Evolutionary conservation across 768 basidiomycete species (phyloP).

Genomic region (Suillus subaureus): DNA sequence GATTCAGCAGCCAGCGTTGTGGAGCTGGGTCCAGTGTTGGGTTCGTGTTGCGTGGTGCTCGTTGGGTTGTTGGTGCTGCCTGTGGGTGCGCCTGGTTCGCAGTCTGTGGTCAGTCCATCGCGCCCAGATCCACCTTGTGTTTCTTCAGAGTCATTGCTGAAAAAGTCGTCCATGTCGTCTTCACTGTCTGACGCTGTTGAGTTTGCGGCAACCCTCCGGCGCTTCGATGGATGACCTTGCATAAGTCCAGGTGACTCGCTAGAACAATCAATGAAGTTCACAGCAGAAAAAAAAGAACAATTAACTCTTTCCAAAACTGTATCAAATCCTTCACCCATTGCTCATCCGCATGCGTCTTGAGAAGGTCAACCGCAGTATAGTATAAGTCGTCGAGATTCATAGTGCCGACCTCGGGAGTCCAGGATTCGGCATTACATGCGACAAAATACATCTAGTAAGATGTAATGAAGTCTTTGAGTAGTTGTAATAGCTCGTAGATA

Average conservation of each 20-base stretch:
- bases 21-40: too few species aligned
- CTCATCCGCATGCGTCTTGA: not conserved
- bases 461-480: not conserved
- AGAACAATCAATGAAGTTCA: not conserved
- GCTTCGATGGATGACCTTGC: not conserved
- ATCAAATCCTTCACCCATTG: conserved; percentile 6
- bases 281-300: not conserved
- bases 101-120: too few species aligned
- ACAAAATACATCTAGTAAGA: conserved; percentile 3
- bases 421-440: not conserved
- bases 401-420: not conserved
- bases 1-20: too few species aligned
- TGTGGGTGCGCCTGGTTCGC: too few species aligned
- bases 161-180: conserved; percentile 6
- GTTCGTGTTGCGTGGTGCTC: too few species aligned
- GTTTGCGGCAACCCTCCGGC: not conserved
- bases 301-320: conserved; percentile 7
- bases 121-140: not conserved
- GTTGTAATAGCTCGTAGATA: not conserved
- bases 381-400: conserved; percentile 3
- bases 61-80: too few species aligned
- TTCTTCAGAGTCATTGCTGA: not conserved
- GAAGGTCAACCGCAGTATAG: conserved; percentile 2
- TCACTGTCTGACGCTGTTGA: not conserved
- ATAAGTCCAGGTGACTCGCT: conserved; percentile 3